phyloP scores from a whole-genome alignment of 176 grass and related monocot species.

The Puya raimondii region DNA sequence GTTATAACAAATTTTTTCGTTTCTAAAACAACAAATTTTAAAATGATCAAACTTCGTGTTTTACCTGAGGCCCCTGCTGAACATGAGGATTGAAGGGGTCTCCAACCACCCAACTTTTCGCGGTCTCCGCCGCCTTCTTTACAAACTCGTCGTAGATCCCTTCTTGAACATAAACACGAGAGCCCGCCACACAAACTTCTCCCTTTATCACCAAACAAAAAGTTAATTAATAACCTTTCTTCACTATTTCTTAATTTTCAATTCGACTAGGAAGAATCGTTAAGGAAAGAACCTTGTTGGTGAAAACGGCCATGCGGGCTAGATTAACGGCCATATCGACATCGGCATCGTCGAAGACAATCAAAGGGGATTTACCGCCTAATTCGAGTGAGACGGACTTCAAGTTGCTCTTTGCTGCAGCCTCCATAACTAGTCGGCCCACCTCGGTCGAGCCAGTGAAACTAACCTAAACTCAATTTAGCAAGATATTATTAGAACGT shows the following conservation, averaged over 20 bases:
- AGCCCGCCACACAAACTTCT: conserved; percentile 28
- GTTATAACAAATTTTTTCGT: too few species aligned
- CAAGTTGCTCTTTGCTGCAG: conserved; percentile 66
- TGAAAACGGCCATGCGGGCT: conserved; percentile 51
- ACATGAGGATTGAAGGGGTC: conserved; percentile 28
- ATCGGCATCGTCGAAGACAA: conserved; percentile 80
- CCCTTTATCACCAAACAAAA: conserved; percentile 7
- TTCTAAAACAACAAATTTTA: too few species aligned
- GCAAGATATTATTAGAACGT: too few species aligned
- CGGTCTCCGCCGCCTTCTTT: conserved; percentile 21
- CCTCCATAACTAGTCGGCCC: conserved; percentile 63
- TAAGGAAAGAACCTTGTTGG: conserved; percentile 54
- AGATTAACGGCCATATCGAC: conserved; percentile 79
- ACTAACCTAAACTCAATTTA: conserved; percentile 36
- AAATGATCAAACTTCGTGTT: not conserved
- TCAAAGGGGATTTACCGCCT: conserved; percentile 74
- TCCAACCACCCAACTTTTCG: conserved; percentile 27
- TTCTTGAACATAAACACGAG: conserved; percentile 41
- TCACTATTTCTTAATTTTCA: not conserved
- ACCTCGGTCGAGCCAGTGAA: conserved; percentile 75
- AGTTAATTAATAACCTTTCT: not conserved
- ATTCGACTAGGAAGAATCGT: not conserved
- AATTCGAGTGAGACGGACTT: conserved; percentile 81
- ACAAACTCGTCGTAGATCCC: conserved; percentile 30
- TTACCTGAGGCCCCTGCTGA: conserved; percentile 32